Conservation (phyloP, 2,329 filamentous ascomycete species). For the Botrytis hyacinthi region DNA sequence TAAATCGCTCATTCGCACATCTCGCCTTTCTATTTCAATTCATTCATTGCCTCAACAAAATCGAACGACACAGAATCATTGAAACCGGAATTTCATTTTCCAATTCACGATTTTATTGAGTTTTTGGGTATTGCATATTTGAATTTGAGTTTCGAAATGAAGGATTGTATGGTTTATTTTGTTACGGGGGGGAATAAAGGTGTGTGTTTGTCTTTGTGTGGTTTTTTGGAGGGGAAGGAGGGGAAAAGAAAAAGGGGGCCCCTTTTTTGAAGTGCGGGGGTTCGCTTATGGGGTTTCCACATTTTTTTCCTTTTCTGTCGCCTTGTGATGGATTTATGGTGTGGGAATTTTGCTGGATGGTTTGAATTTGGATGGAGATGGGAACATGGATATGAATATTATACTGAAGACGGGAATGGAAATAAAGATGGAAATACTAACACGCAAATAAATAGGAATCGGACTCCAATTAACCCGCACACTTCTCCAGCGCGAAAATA, state of each 20-base stretch:
- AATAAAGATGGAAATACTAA: not conserved
- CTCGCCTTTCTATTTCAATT: not conserved
- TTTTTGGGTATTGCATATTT: not conserved
- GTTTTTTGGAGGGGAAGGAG: not conserved
- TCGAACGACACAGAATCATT: not conserved
- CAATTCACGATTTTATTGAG: not conserved
- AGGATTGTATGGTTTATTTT: slow-evolving; percentile 26
- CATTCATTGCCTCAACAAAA: not conserved
- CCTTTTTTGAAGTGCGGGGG: not conserved
- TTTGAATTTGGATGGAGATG: too few species aligned
- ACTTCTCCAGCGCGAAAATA: slow-evolving; percentile 42
- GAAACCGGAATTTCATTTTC: too few species aligned
- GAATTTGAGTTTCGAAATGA: slow-evolving; percentile 18
- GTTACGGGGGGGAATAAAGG: slow-evolving; percentile 37
- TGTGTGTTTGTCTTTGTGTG: slow-evolving; percentile 14
- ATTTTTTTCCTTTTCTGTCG: not conserved
- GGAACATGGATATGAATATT: too few species aligned
- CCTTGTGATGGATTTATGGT: not conserved
- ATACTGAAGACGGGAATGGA: not conserved
- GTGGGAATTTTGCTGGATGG: not conserved
- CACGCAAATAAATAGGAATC: slow-evolving; percentile 26
- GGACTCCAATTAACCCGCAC: slow-evolving; percentile 39
- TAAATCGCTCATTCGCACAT: not conserved
- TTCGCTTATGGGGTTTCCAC: slow-evolving; percentile 10
- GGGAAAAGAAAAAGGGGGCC: not conserved